Evolutionary conservation across 257 asterid species (phyloP).

Genomic region (Marsdenia floribunda): DNA sequence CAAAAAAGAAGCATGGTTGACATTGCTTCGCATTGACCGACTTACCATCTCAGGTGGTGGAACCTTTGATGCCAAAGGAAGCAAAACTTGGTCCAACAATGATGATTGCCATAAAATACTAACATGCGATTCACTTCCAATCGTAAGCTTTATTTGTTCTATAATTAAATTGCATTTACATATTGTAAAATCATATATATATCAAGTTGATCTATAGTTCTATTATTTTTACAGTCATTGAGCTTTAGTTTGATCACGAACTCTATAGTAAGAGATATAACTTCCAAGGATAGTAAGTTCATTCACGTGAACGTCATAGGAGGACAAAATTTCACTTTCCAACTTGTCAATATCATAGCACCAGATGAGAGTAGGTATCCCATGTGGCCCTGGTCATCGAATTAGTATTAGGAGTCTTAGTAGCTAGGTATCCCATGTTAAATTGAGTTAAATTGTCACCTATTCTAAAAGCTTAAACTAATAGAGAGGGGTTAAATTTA

Average conservation of each 20-base stretch:
- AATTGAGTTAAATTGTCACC: no score
- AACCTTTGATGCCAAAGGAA: slow-evolving; percentile 41
- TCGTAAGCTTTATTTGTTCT: no score
- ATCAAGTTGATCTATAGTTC: no score
- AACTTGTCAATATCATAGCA: neutral
- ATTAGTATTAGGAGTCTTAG: slow-evolving; percentile 14
- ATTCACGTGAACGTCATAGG: neutral
- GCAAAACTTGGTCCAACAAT: slow-evolving; percentile 33
- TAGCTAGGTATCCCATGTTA: neutral
- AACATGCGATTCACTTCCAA: slow-evolving; percentile 32
- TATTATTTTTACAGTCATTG: neutral
- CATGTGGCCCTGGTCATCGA: neutral
- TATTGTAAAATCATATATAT: no score
- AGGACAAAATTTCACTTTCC: neutral
- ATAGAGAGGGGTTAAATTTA: no score
- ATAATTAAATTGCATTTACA: no score
- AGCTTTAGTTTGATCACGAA: neutral
- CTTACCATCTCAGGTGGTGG: slow-evolving; percentile 48
- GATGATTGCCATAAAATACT: slow-evolving; percentile 25
- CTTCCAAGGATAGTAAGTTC: slow-evolving; percentile 11
- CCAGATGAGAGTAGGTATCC: neutral
- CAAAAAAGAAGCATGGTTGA: slow-evolving; percentile 31
- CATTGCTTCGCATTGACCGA: slow-evolving; percentile 23
- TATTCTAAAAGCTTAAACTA: no score
- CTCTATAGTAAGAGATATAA: neutral